Evolutionary conservation across 805 yeast species (phyloP).

Genomic region (Metschnikowia baotianmanensis): DNA sequence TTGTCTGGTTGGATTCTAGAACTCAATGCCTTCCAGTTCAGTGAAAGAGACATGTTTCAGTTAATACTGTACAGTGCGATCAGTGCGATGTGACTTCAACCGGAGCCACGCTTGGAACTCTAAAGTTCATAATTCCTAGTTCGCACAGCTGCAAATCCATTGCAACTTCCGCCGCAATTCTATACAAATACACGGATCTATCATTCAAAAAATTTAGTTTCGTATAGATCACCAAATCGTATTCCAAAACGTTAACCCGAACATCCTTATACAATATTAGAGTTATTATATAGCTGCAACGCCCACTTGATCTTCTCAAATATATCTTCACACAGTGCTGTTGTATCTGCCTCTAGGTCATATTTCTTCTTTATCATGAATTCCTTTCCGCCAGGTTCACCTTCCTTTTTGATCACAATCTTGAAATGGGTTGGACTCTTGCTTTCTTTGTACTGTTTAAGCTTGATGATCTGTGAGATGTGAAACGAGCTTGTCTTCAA

Average conservation of each 20-base stretch:
- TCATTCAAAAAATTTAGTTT: no score
- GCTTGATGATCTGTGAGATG: constrained; percentile 67
- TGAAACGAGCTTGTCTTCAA: constrained; percentile 87
- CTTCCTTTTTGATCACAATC: constrained; percentile 54
- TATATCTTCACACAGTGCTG: constrained; percentile 66
- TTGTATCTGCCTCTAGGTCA: constrained; percentile 73
- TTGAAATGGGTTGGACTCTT: constrained; percentile 80
- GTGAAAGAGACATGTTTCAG: constrained; percentile 17
- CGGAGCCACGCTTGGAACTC: no score
- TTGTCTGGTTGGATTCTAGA: constrained; percentile 9
- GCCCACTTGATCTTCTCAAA: constrained; percentile 65
- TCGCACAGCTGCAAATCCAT: no score
- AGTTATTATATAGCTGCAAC: constrained; percentile 50
- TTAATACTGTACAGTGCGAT: constrained; percentile 4
- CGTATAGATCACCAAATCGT: no score
- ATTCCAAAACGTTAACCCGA: not conserved
- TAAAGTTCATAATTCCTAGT: no score
- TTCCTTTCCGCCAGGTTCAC: constrained; percentile 42
- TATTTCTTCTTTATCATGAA: constrained; percentile 73
- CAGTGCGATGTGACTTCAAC: constrained; percentile 3
- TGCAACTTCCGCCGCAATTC: no score
- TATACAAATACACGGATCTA: no score
- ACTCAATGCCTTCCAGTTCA: constrained; percentile 24
- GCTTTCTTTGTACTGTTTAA: constrained; percentile 62
- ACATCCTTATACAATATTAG: constrained; percentile 2